Evolutionary conservation across 495 filamentous ascomycete species (phyloP).

Genomic region (Aspergillus ellipticus): DNA sequence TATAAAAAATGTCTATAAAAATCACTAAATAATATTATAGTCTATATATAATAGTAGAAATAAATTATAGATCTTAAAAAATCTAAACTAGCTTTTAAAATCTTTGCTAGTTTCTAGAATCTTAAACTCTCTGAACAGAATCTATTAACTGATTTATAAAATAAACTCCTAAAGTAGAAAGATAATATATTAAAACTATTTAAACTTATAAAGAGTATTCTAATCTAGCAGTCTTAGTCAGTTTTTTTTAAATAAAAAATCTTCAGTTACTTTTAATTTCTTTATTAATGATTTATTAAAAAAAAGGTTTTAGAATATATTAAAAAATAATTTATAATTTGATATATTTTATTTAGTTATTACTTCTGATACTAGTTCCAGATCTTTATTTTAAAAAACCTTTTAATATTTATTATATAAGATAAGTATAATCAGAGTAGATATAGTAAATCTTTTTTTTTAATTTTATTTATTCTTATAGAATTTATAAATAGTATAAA

Average conservation of each 20-base stretch:
- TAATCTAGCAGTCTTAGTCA: neutral
- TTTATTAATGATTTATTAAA: neutral
- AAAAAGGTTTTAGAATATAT: neutral
- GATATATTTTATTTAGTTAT: conserved; percentile 4
- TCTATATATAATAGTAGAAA: neutral
- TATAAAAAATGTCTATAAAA: too few species aligned
- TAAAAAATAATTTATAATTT: neutral
- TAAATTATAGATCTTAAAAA: conserved; percentile 1
- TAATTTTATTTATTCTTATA: conserved; percentile 1
- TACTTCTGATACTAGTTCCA: neutral
- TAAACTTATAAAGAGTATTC: neutral
- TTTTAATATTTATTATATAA: neutral
- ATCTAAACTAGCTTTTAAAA: neutral
- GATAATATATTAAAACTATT: conserved; percentile 2
- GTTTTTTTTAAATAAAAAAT: neutral
- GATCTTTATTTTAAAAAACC: neutral
- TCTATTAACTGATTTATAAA: conserved; percentile 1
- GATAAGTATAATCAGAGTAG: conserved; percentile 5
- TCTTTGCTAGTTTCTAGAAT: neutral
- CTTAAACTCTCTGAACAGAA: conserved; percentile 1
- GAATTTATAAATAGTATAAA: neutral
- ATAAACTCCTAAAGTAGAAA: neutral
- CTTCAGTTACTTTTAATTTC: conserved; percentile 1
- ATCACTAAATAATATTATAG: too few species aligned
- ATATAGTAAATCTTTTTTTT: conserved; percentile 1